These are phyloP conservation scores for Entophlyctis luteolus DNA, from an alignment of 192 early-diverging fungal species.

Conservation along the genomic window DNA sequence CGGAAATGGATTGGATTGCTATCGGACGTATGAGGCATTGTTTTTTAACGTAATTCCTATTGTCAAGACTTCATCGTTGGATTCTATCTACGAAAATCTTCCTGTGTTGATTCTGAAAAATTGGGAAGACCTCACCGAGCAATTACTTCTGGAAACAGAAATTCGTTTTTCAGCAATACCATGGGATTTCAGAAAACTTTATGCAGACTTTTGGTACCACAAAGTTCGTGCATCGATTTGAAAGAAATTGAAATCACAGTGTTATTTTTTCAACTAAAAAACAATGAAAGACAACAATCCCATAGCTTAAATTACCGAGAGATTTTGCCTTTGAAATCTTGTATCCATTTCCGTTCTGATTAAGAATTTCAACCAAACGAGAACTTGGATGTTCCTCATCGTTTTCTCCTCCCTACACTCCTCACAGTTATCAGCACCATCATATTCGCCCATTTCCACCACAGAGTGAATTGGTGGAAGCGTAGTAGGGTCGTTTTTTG, in stretches of 20 bases:
- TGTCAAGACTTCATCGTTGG: slow-evolving; percentile 15
- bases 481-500: neutral
- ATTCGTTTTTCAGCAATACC: neutral
- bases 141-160: slow-evolving; percentile 20
- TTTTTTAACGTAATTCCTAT: slow-evolving; percentile 24
- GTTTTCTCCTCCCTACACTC: neutral
- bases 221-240: slow-evolving; percentile 8
- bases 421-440: neutral
- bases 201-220: slow-evolving; percentile 12
- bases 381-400: no score
- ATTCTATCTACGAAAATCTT: slow-evolving; percentile 10
- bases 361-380: neutral
- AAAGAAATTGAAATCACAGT: no score
- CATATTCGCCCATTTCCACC: neutral
- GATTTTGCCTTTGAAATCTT: no score
- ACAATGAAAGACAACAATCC: no score
- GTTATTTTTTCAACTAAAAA: no score
- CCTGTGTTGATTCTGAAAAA: slow-evolving; percentile 23
- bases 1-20: slow-evolving; percentile 22
- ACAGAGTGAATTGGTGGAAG: neutral
- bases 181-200: neutral
- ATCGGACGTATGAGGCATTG: slow-evolving; percentile 28
- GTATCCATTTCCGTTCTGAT: neutral
- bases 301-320: no score
- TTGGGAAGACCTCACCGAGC: slow-evolving; percentile 15